Base-by-base conservation (phyloP, 495 filamentous ascomycete genomes). In the Glonium stellatum region DNA sequence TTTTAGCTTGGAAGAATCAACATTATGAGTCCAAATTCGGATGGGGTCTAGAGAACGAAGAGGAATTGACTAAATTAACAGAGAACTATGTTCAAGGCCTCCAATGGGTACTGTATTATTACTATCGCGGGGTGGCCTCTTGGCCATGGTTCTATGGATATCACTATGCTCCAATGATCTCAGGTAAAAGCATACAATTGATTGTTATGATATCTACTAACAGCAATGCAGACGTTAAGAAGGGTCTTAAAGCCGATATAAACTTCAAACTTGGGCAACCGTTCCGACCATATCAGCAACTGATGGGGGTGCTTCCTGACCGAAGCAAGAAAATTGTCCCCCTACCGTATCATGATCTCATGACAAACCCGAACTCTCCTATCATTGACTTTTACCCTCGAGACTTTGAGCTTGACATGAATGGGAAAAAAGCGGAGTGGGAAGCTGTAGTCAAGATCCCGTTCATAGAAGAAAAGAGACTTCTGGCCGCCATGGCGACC, bases 351-450 rank as follows among this genome's bases (percentile, higher is more conserved):
- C 88, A 88, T 72, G 83, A 88, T 11, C 79, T 99, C 22, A 99
- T 99, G 95, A 95, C 88, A 3, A 86, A 89, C 50, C 75, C 83
- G 0, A 80, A 89, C 3, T 97, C 92, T n/a, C 91, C 95, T 12
- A 97, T 99, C 71, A 89, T 96, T 66, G 92, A 97, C 67, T 97
- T 99, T 74, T 99, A 99, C 68, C 95, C 95, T 27, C 82, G 92
- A 58, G 92, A 97, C 62, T 99, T 99, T 64, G 91, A 96, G 63
- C 80, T 99, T 19, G 95, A 99, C 69, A 97, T 97, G 92, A 97
- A 97, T 66, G 95, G 95, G 57, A 99, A 99, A 79, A 99, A 96
- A 77, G 95, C 95, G 90, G 95, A 97, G 64, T 99, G 95, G 95
- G 95, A 99, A 68, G 95, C 93, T 34, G 92, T 99, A 41, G 91